A percentile compares a stretch with the other conserved stretches of the same genome.
phyloP scores from a whole-genome alignment of 2,329 filamentous ascomycete genomes.

The Xylariaceae sp. region DNA sequence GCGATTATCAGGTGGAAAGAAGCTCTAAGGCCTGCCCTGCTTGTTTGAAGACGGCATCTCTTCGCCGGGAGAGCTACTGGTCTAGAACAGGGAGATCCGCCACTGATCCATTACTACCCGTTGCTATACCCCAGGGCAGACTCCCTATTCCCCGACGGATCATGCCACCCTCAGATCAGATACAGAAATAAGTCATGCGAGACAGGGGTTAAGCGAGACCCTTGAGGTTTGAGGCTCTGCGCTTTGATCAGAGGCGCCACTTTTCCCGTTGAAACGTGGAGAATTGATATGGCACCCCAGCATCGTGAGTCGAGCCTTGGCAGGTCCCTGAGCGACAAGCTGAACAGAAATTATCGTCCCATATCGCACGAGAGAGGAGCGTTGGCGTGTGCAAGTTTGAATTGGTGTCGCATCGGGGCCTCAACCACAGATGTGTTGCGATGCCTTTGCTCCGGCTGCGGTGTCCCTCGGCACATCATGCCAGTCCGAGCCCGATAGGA shows the following conservation, averaged over 20 bases:
- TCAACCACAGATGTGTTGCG: slow-evolving; percentile 9
- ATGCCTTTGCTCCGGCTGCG: background rate
- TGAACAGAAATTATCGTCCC: slow-evolving; percentile 17
- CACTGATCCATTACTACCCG: slow-evolving; percentile 5
- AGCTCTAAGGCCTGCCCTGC: background rate
- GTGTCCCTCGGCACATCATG: slow-evolving; percentile 2
- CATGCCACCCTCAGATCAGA: slow-evolving; percentile 25
- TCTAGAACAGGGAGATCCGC: slow-evolving; percentile 8
- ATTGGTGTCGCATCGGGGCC: slow-evolving; percentile 16
- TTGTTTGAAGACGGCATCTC: background rate
- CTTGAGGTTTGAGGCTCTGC: slow-evolving; percentile 24
- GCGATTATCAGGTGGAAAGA: too few species aligned
- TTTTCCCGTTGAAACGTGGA: slow-evolving; percentile 1
- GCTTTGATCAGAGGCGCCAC: slow-evolving; percentile 21
- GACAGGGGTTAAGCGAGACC: slow-evolving; percentile 19
- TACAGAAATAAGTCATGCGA: slow-evolving; percentile 11
- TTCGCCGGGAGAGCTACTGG: background rate
- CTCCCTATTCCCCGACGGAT: slow-evolving; percentile 12
- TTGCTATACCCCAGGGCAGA: background rate
- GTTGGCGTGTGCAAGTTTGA: slow-evolving; percentile 10
- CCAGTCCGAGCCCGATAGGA: slow-evolving; percentile 2
- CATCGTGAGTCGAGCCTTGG: background rate
- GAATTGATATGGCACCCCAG: slow-evolving; percentile 3
- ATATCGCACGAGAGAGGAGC: slow-evolving; percentile 24
- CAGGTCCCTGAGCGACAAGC: too few species aligned